Evolutionary conservation across 768 basidiomycete species (phyloP), one percentile per base, ranked within the genome.

Genomic region (Cystofilobasidium ferigula): DNA sequence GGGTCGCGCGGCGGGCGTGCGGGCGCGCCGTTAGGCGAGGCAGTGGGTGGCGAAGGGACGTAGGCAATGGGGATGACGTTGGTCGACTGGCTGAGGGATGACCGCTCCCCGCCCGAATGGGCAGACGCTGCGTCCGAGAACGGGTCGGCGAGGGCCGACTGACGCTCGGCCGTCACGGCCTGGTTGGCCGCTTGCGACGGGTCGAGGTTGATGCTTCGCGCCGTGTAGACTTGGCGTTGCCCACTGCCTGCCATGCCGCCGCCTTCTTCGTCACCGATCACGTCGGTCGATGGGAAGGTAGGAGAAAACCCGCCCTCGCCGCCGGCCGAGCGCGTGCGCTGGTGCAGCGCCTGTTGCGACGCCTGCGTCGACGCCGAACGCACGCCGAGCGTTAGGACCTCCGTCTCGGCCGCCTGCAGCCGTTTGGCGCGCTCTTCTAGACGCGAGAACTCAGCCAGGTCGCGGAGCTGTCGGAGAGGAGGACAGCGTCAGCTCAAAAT

Each of bases 41-140:
- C 34, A 34, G 38, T 8, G 51, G 54, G 22, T 24, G 61, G 47
- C 1, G 53, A 28, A 9, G 67, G 67, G 22, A 68, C 67, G 62
- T 68, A 68, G n/a, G 67, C 62, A 30, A 68, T 68, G 0, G 67
- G 67, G 32, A 68, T 68, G 43, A 68, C 67, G 62, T 68, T 68
- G 14, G 67, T 68, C 8, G 56, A 38, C 48, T 58, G 54, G 16
- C 61, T 58, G 26, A 62, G 56, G 45, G 63, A 62, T 5, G 67
- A 68, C 56, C 43, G 32, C 1, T 53, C 64, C 30, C 47, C 53
- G 24, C 48, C 43, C 18, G 53, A 26, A 22, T 12, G 28, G 22
- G 40, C 48, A 22, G 67, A 68, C 20, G 67, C 61, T 12, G 43
- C 38, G 22, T 68, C 67, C 34, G 67, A 38, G 45, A 68, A 68